Percentiles rank a stretch among this genome's conserved stretches.
phyloP scores from a whole-genome alignment of 108 stramenopile species.

The Pseudonitzschia multistriata region DNA sequence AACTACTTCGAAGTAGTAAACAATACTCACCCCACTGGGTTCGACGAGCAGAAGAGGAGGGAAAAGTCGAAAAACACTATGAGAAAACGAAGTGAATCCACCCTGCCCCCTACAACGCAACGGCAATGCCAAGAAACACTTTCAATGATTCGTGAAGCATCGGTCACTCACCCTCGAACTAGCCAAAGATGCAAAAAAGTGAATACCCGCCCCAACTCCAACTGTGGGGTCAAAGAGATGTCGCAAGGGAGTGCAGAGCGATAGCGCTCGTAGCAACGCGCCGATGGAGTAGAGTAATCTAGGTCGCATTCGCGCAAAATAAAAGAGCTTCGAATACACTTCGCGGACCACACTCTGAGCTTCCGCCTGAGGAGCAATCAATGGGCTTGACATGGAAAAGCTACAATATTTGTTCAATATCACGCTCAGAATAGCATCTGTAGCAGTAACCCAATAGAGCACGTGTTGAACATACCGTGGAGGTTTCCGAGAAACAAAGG shows the following conservation, averaged over 20 bases:
- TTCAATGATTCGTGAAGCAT: neutral
- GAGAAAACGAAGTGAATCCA: neutral
- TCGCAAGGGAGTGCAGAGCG: constrained; percentile 29
- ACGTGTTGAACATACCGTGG: constrained; percentile 3
- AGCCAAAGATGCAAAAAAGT: constrained; percentile 29
- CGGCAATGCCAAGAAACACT: neutral
- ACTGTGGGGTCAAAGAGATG: constrained; percentile 26
- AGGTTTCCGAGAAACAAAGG: constrained; percentile 2
- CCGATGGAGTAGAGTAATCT: constrained; percentile 33
- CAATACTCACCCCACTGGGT: neutral
- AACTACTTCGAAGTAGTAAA: neutral
- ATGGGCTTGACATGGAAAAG: neutral
- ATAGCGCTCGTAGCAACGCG: constrained; percentile 25
- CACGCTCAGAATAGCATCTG: constrained; percentile 26
- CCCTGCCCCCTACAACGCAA: too few relatives aligned
- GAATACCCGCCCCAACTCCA: constrained; percentile 38
- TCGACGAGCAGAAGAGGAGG: neutral
- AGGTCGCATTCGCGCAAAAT: constrained; percentile 36
- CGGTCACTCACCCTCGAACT: constrained; percentile 15
- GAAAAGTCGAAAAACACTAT: neutral
- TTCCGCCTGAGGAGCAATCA: neutral
- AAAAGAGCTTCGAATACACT: constrained; percentile 34
- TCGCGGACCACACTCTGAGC: constrained; percentile 4
- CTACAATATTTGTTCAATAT: constrained; percentile 25
- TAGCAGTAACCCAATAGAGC: constrained; percentile 23